phyloP scores from a whole-genome alignment of 108 stramenopile genomes.

The Nannochloropsis gaditana region DNA sequence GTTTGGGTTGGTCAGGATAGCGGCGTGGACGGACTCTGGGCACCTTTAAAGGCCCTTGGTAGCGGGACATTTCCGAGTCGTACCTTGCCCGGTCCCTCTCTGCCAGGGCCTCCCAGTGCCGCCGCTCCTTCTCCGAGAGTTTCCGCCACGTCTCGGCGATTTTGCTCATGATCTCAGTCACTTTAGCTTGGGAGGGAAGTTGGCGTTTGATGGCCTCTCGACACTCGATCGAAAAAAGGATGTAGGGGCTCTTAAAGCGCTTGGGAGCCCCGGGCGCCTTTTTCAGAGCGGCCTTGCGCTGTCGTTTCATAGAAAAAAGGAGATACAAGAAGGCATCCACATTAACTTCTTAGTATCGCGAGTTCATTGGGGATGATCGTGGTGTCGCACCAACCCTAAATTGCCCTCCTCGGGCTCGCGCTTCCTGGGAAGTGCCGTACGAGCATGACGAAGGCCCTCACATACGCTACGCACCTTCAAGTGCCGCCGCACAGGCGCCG shows the following conservation, averaged over 20 bases:
- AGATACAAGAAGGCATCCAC: neutral
- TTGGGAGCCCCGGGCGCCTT: neutral
- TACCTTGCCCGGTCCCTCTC: neutral
- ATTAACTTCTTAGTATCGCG: too few relatives aligned
- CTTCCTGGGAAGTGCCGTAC: too few relatives aligned
- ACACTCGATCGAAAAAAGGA: slow-evolving; percentile 14
- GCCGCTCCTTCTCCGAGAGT: neutral
- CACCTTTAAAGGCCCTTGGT: slow-evolving; percentile 1
- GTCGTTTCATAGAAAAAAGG: neutral
- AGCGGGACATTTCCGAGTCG: neutral
- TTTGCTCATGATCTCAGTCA: neutral
- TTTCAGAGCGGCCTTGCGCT: neutral
- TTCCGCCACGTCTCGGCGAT: neutral
- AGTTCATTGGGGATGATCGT: too few relatives aligned
- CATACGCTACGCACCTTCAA: neutral
- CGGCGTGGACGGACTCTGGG: neutral
- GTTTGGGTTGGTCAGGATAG: neutral
- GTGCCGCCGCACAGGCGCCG: neutral
- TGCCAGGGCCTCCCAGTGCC: neutral
- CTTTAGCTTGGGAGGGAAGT: neutral
- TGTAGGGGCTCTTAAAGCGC: neutral
- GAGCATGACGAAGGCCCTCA: too few relatives aligned
- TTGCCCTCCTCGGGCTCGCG: too few relatives aligned
- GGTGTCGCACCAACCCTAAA: too few relatives aligned
- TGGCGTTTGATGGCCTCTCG: slow-evolving; percentile 5